Evolutionary conservation across 2,329 filamentous ascomycete species (phyloP), one percentile per base, ranked within the genome.

Genomic region (Thermoascus crustaceus): DNA sequence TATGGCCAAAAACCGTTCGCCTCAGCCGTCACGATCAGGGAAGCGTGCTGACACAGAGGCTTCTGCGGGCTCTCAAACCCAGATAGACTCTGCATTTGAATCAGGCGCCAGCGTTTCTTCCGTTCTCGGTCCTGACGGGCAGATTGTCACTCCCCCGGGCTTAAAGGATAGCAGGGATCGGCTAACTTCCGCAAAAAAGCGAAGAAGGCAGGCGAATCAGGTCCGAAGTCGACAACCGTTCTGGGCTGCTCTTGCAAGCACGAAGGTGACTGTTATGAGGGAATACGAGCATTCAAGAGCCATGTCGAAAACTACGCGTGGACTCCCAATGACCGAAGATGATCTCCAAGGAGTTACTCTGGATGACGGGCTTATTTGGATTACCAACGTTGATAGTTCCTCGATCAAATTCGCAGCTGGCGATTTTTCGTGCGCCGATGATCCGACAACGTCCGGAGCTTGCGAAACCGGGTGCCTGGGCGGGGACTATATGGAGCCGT

Each of bases 191-290:
- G 76, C 73, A 44, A 93, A 91, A 64, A 91, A 86, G 67, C 82
- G 85, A 66, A 78, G 83, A 64, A 89, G 91, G 66, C 86, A 94
- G 64, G 89, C 85, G 55, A 87, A 86, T 39, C 85, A 91, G 61
- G 86, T 94, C 47, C 75, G 88, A 60, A 85, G 86, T 58, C 80
- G 86, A 55, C 88, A 95, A 64, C 88, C 88, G 32, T 76, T 95
- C 46, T 95, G 88, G 88, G 86, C 88, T 45, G 88, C 88, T 31
- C 75, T 95, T 49, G 88, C 88, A 34, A 94, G 86, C 65, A 94
- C 88, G 55, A 95, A 95, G 71, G 88, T 95, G 57, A 89, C 91
- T 50, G 86, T 94, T 64, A 80, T 93, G 55, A 91, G 94, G 66
- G 88, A 87, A 62, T 85, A 85, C 50, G 82, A 87, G 63, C 76